Percentiles rank a stretch among this genome's conserved stretches.
phyloP scores from a whole-genome alignment of 306 rosid species.

The Argentina anserina region DNA sequence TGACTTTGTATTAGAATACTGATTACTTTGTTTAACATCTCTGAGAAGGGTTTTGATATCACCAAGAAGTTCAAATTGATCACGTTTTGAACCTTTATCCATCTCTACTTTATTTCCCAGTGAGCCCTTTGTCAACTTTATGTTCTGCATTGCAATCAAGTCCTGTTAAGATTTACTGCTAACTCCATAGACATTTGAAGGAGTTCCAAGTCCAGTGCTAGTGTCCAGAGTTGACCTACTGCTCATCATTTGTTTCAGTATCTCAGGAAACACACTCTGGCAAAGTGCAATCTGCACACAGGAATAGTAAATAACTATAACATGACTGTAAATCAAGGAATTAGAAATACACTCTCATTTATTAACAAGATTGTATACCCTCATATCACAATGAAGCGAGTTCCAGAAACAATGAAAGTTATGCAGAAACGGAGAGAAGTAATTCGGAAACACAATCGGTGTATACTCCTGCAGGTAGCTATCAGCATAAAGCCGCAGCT shows the following conservation, averaged over 20 bases:
- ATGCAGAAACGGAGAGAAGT: constrained; percentile 89
- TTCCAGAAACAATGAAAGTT: constrained; percentile 88
- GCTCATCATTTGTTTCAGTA: constrained; percentile 86
- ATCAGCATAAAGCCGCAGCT: constrained; percentile 81
- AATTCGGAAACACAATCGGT: constrained; percentile 71
- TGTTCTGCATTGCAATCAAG: constrained; percentile 50
- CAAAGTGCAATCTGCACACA: constrained; percentile 70
- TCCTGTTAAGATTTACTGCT: constrained; percentile 48
- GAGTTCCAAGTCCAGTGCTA: constrained; percentile 28
- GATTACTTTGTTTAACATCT: constrained; percentile 61
- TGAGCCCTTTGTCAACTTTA: constrained; percentile 44
- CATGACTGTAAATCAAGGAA: constrained; percentile 17
- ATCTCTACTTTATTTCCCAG: constrained; percentile 43
- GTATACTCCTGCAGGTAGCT: constrained; percentile 76
- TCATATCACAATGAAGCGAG: constrained; percentile 90
- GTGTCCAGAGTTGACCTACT: constrained; percentile 43
- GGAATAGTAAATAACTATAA: constrained; percentile 21
- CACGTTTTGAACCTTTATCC: constrained; percentile 53
- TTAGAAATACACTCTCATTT: constrained; percentile 13
- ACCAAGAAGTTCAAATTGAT: constrained; percentile 69
- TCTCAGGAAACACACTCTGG: constrained; percentile 83
- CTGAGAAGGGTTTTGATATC: constrained; percentile 61
- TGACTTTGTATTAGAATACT: constrained; percentile 43
- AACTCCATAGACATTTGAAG: constrained; percentile 25
- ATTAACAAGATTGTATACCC: constrained; percentile 45